Evolutionary conservation across 257 asterid species (phyloP), one percentile per base, ranked within the genome.

Genomic region (Echium plantagineum): DNA sequence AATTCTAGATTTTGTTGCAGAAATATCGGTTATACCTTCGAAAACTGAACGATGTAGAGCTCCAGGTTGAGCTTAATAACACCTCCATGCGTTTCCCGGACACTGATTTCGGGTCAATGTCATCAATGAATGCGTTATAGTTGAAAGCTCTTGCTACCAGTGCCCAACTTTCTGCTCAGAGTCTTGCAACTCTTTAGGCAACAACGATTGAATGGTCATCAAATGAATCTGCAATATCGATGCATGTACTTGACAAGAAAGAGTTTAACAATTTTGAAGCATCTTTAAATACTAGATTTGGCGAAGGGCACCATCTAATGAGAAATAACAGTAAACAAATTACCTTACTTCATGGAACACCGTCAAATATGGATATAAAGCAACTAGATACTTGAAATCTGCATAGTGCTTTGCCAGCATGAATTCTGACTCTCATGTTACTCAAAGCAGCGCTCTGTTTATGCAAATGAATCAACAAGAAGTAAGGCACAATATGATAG

Each of bases 291-390:
- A 35, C 9, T 35, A 67, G 79, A 69, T 81, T 76, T 47, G 31
- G 71, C 0, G 85, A 78, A 17, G 81, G 74, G 59, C 78, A 66
- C 22, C 82, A 71, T 38, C 83, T 68, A 30, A 80, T 75, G 31
- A 74, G 24, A 59, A 76, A 66, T 56, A 71, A 31, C 66, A 65
- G n/a, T 47, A 81, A 86, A 78, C 84, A 78, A 57, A 73, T 65
- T 28, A 75, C 69, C 69, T 69, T 87, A 54, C 85, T 87, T 19
- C 90, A 87, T 59, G 95, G 95, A 20, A 77, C 84, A 60, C 94
- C 90, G 0, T 82, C 89, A 3, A 73, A 70, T 59, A 78, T 86
- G 95, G 93, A 86, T 59, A 76, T 89, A 0, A 85, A 79, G 73
- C 88, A 85, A 74, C 83, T 85, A n/a, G n/a, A n/a, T n/a, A n/a